Percentiles rank a stretch among this genome's conserved stretches.
Evolutionary conservation across 1,284 basidiomycete genomes (phyloP).

Genomic region (Neolentinus lepideus): DNA sequence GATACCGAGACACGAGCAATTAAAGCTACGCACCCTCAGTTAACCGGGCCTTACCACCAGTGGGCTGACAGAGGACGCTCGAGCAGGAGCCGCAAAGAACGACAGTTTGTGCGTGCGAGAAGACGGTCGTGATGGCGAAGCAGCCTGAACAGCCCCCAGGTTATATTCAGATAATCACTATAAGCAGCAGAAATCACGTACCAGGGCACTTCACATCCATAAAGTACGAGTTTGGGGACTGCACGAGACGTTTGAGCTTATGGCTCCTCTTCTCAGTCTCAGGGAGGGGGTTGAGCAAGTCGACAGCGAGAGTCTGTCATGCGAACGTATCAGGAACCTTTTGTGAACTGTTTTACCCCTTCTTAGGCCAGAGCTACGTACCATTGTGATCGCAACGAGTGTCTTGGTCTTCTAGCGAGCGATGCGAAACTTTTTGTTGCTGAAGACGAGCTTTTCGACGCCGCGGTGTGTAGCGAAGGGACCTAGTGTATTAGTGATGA

Average conservation of each 20-base stretch:
- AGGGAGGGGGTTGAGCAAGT: conserved; percentile 94
- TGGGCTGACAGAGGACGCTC: conserved; percentile 96
- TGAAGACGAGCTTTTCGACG: conserved; percentile 1
- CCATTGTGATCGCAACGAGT: conserved; percentile 25
- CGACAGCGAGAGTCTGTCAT: conserved; percentile 89
- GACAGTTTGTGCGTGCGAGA: conserved; percentile 93
- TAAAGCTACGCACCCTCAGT: conserved; percentile 81
- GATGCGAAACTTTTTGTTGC: background rate
- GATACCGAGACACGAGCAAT: background rate
- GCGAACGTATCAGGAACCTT: background rate
- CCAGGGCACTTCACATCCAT: conserved; percentile 99
- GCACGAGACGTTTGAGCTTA: conserved; percentile 99
- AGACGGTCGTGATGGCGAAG: conserved; percentile 93
- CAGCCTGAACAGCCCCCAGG: conserved; percentile 47
- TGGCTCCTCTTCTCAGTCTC: conserved; percentile 87
- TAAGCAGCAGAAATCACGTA: conserved; percentile 28
- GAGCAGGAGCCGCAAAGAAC: conserved; percentile 92
- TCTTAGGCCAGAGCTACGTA: conserved; percentile 14
- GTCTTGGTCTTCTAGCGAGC: background rate
- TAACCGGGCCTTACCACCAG: conserved; percentile 96
- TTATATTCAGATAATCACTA: background rate
- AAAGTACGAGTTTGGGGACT: conserved; percentile 97
- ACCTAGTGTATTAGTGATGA: conserved; percentile 25
- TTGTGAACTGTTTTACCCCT: background rate
- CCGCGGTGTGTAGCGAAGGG: conserved; percentile 12